Conservation (phyloP, 1,284 basidiomycete genomes). For the Termitomyces sp. region DNA sequence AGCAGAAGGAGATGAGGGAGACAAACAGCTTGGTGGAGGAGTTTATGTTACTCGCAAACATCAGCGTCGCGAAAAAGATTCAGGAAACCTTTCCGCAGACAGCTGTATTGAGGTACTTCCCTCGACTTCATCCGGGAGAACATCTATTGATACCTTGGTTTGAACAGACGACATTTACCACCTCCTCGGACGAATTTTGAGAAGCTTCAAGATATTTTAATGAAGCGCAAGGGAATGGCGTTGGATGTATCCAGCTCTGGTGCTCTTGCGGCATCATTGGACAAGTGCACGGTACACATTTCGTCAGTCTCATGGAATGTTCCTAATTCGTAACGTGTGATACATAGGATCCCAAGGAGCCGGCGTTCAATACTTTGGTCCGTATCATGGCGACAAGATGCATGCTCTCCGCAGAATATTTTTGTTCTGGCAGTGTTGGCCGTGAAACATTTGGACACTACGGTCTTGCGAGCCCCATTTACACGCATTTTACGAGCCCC, state of each 20-base stretch:
- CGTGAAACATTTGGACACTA: slow-evolving; percentile 95
- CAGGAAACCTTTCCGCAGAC: slow-evolving; percentile 96
- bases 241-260: slow-evolving; percentile 92
- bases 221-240: slow-evolving; percentile 81
- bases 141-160: slow-evolving; percentile 6
- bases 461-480: slow-evolving; percentile 93
- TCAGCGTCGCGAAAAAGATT: slow-evolving; percentile 89
- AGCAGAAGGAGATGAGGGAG: slow-evolving; percentile 90
- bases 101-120: slow-evolving; percentile 77
- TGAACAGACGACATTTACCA: slow-evolving; percentile 79
- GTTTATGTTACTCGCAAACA: slow-evolving; percentile 98
- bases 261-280: slow-evolving; percentile 86
- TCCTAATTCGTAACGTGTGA: slow-evolving; percentile 2
- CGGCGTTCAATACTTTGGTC: slow-evolving; percentile 95
- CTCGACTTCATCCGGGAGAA: neutral
- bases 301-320: neutral
- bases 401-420: slow-evolving; percentile 98
- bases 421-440: slow-evolving; percentile 91
- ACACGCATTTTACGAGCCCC: slow-evolving; percentile 97
- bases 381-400: slow-evolving; percentile 99
- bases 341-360: slow-evolving; percentile 69
- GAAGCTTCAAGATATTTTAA: slow-evolving; percentile 88
- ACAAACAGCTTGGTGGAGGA: slow-evolving; percentile 98
- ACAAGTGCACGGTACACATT: slow-evolving; percentile 76
- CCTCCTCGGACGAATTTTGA: slow-evolving; percentile 96